These are phyloP conservation scores for Candida andamanensis DNA, from an alignment of 805 yeast species.

Conservation along the genomic window DNA sequence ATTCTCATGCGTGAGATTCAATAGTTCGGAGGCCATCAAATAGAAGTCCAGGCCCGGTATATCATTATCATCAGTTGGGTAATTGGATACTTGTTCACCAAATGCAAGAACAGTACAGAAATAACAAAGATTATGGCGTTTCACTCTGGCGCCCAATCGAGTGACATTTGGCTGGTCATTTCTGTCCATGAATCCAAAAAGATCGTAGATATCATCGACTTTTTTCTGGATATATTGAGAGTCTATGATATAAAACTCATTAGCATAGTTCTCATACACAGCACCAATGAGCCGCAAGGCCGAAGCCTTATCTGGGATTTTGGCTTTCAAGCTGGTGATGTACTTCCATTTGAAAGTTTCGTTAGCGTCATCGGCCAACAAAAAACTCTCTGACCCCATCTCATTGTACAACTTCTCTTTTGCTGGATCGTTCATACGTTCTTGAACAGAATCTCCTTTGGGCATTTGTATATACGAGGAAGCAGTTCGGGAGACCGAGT, in stretches of 20 bases:
- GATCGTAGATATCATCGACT: slow-evolving; percentile 10
- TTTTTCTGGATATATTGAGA: slow-evolving; percentile 7
- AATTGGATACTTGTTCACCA: slow-evolving; percentile 29
- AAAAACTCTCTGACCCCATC: slow-evolving; percentile 18
- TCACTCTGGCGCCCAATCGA: slow-evolving; percentile 7
- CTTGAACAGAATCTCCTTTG: too few species aligned
- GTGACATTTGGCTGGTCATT: slow-evolving; percentile 3
- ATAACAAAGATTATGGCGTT: slow-evolving; percentile 20
- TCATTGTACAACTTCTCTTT: slow-evolving; percentile 10
- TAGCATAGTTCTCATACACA: slow-evolving; percentile 26
- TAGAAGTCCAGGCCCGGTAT: slow-evolving; percentile 33
- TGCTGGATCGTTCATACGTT: slow-evolving; percentile 8
- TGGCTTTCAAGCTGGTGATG: slow-evolving; percentile 9
- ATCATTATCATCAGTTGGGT: slow-evolving; percentile 4
- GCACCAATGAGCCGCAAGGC: slow-evolving; percentile 19
- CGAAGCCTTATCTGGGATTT: slow-evolving; percentile 21
- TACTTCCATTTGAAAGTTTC: slow-evolving; percentile 19
- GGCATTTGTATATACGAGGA: too few species aligned
- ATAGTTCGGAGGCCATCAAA: slow-evolving; percentile 26
- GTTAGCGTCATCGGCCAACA: slow-evolving; percentile 23
- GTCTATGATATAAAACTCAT: slow-evolving; percentile 33
- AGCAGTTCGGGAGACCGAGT: not conserved
- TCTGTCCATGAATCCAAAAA: slow-evolving; percentile 6
- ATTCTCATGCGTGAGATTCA: slow-evolving; percentile 27
- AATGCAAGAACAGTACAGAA: slow-evolving; percentile 32